Base-by-base conservation (phyloP, 225 moss, liverwort and hornwort genomes). In the Rhytidiadelphus loreus region DNA sequence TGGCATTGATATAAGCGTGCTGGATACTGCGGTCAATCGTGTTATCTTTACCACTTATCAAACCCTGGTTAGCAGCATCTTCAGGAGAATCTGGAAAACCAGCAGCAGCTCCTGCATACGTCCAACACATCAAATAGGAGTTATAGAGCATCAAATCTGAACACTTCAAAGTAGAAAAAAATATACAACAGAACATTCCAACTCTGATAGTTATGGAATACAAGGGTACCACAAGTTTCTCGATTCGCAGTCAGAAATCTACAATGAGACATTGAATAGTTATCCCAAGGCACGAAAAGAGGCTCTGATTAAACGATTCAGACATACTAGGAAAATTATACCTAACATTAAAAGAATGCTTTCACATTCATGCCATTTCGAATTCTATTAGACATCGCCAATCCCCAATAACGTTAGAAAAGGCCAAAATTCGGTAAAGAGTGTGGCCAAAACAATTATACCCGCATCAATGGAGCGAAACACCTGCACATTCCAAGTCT, bases 391-490 rank as follows among this genome's bases (percentile, higher is more conserved):
- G 48, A 73, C 30, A 87, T 20, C 20, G 15, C 62, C 71, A 44
- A 78, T 78, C 78, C 61, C 23, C 35, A 78, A 37, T 7, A 78
- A 37, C 5, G 16, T 35, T n/a, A 24, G 19, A 50, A 76, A 77
- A 76, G 37, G 24, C 7, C 64, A 37, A 58, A 64, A 24, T 24
- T 28, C 64, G 16, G 57, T n/a, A 43, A 16, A 60, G 72, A 56
- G 18, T 32, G 30, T 41, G 30, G 52, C 13, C 60, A 83, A 59
- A 85, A 85, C 46, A 52, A 83, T 37, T 28, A 57, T 86, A 94
- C 98, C 98, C 70, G 95, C 96, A 81, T 98, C 98, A 78, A 98
- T 97, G 77, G 98, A 98, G 86, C 97, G 95, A 87, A 97, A 98
- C 77, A 97, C 44, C 90, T 98, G 97, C 71, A 97, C 95, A 76